Percentiles rank a stretch among this genome's conserved stretches.
phyloP scores from a whole-genome alignment of 257 asterid genomes.

The Echium plantagineum region DNA sequence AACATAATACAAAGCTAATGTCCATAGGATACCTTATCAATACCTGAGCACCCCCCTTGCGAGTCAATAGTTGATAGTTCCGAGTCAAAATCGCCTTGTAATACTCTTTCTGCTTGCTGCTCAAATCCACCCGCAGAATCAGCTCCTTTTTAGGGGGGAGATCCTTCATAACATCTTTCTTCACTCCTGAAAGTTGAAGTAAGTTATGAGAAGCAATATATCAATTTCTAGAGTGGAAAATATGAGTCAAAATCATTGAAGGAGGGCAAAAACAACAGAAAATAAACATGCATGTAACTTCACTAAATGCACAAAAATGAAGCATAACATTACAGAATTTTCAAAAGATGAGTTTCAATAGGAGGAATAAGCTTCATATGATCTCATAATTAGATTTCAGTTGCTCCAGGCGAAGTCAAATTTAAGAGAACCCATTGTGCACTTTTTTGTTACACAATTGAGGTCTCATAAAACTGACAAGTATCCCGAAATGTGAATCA shows the following conservation, averaged over 20 bases:
- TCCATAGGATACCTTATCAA: conserved; percentile 12
- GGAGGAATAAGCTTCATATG: too few relatives aligned
- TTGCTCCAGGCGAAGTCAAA: too few relatives aligned
- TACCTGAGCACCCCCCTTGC: conserved; percentile 98
- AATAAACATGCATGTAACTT: background rate
- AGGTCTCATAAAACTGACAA: too few relatives aligned
- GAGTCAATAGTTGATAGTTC: conserved; percentile 81
- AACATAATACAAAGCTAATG: conserved; percentile 11
- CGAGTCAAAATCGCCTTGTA: conserved; percentile 96
- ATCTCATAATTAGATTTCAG: too few relatives aligned
- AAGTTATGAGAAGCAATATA: conserved; percentile 9
- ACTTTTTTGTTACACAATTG: too few relatives aligned
- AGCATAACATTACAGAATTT: too few relatives aligned
- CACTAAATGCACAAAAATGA: too few relatives aligned
- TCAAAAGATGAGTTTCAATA: too few relatives aligned
- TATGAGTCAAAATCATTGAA: too few relatives aligned
- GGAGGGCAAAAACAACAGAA: background rate
- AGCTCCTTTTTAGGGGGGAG: conserved; percentile 94
- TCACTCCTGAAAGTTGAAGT: conserved; percentile 55
- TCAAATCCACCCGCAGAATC: conserved; percentile 87
- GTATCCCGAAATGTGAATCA: too few relatives aligned
- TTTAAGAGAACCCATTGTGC: too few relatives aligned
- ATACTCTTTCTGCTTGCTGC: conserved; percentile 90
- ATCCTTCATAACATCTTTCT: conserved; percentile 94
- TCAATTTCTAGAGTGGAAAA: background rate